A percentile compares a stretch with the other conserved stretches of the same genome.
Conservation (phyloP, 2,329 filamentous ascomycete species). For the Madurella fahalii region DNA sequence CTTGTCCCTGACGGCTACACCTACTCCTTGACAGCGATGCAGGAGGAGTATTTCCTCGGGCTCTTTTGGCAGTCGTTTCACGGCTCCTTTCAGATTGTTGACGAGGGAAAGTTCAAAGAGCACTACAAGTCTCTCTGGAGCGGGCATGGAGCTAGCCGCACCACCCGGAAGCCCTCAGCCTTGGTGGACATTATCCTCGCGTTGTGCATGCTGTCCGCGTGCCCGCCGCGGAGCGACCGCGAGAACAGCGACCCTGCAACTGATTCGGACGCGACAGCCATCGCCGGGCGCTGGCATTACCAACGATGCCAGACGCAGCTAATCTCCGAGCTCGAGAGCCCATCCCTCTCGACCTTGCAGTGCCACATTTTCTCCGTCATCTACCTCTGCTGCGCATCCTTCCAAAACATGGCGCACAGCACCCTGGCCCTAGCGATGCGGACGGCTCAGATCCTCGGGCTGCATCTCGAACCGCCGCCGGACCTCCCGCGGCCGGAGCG, state of each 20-base stretch:
- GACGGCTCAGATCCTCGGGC: conserved; percentile 43
- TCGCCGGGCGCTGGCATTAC: conserved; percentile 45
- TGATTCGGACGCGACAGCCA: conserved; percentile 33
- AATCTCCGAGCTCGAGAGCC: conserved; percentile 43
- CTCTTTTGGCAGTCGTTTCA: conserved; percentile 41
- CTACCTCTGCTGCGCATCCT: conserved; percentile 46
- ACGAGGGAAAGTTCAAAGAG: conserved; percentile 37
- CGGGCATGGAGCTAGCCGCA: conserved; percentile 7
- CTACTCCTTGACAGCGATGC: conserved; percentile 29
- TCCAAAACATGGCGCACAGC: conserved; percentile 45
- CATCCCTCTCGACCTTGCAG: conserved; percentile 45
- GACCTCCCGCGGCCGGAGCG: conserved; percentile 30
- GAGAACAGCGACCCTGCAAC: conserved; percentile 3
- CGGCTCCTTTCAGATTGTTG: conserved; percentile 34
- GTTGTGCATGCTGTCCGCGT: conserved; percentile 46
- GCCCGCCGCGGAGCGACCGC: conserved; percentile 16
- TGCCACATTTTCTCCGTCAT: conserved; percentile 41
- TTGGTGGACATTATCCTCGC: conserved; percentile 51
- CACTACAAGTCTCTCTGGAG: conserved; percentile 40
- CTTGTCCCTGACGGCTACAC: too few relatives aligned
- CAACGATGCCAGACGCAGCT: conserved; percentile 43
- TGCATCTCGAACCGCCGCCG: conserved; percentile 43
- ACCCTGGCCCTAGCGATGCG: conserved; percentile 39
- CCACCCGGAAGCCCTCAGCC: conserved; percentile 40
- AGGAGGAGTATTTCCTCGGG: conserved; percentile 40